Evolutionary conservation across 148 eudicot genomes (phyloP).

Genomic region (Rhododendron ovatum): DNA sequence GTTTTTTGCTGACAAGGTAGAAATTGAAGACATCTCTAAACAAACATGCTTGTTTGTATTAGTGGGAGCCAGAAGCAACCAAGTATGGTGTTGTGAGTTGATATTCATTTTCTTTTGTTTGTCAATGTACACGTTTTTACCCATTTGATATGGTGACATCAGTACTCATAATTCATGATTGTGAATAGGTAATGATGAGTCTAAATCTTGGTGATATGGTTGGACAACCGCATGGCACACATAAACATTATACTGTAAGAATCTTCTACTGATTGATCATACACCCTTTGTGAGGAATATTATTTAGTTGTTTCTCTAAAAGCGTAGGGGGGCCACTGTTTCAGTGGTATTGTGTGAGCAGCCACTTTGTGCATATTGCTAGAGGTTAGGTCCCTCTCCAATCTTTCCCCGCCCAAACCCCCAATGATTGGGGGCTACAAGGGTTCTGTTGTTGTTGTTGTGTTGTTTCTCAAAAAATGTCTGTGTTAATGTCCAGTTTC

Average conservation of each 20-base stretch:
- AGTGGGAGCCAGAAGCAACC: conserved; percentile 54
- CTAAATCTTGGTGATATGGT: conserved; percentile 52
- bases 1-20: conserved; percentile 70
- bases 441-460: too few species aligned
- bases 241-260: conserved; percentile 53
- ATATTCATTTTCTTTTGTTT: background rate
- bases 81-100: conserved; percentile 32
- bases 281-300: background rate
- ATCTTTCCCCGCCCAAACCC: too few species aligned
- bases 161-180: conserved; percentile 8
- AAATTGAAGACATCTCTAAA: conserved; percentile 55
- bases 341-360: too few species aligned
- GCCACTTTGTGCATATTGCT: too few species aligned
- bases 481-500: background rate
- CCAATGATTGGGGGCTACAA: too few species aligned
- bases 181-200: conserved; percentile 46
- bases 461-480: background rate
- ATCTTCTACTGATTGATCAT: background rate
- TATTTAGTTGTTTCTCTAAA: background rate
- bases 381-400: too few species aligned
- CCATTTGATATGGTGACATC: background rate
- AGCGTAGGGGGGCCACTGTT: background rate
- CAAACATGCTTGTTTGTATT: conserved; percentile 56
- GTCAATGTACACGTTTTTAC: background rate
- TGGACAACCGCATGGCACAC: conserved; percentile 67